These are phyloP conservation scores for Lipomyces chichibuensis DNA, from an alignment of 805 yeast species.

Conservation along the genomic window DNA sequence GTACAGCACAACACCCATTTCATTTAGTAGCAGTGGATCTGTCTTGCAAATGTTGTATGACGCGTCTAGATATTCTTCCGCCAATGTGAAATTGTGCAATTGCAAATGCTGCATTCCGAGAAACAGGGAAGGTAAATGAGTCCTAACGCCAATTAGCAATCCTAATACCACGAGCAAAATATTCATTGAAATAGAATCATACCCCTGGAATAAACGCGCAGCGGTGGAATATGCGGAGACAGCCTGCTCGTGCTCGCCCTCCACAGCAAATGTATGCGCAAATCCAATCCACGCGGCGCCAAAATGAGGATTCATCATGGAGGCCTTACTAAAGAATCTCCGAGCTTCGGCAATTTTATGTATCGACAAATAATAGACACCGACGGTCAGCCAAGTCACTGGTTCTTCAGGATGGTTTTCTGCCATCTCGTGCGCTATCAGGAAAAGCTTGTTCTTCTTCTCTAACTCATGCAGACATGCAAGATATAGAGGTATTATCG, in stretches of 20 bases:
- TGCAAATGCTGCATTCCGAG: conserved; percentile 96
- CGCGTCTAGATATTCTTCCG: conserved; percentile 81
- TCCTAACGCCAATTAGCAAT: conserved; percentile 52
- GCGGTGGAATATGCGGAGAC: conserved; percentile 96
- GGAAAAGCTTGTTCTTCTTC: conserved; percentile 76
- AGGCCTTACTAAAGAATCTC: conserved; percentile 83
- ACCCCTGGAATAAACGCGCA: conserved; percentile 70
- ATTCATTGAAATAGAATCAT: background rate
- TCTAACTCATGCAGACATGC: conserved; percentile 85
- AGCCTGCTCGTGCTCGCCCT: conserved; percentile 99
- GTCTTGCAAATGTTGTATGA: conserved; percentile 76
- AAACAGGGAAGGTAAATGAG: conserved; percentile 85
- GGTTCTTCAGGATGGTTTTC: conserved; percentile 80
- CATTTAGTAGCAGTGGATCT: conserved; percentile 89
- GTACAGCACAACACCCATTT: conserved; percentile 88
- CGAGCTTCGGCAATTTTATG: conserved; percentile 80
- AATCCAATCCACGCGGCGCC: conserved; percentile 98
- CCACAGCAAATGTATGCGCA: conserved; percentile 96
- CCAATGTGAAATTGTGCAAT: conserved; percentile 77
- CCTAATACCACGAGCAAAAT: conserved; percentile 38
- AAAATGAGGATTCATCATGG: conserved; percentile 82
- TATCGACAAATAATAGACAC: conserved; percentile 80
- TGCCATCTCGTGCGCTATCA: conserved; percentile 81
- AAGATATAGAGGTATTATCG: conserved; percentile 74
- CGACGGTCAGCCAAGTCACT: conserved; percentile 90